Conservation (phyloP, 2,329 filamentous ascomycete genomes). For the Sarocladium kiliense region DNA sequence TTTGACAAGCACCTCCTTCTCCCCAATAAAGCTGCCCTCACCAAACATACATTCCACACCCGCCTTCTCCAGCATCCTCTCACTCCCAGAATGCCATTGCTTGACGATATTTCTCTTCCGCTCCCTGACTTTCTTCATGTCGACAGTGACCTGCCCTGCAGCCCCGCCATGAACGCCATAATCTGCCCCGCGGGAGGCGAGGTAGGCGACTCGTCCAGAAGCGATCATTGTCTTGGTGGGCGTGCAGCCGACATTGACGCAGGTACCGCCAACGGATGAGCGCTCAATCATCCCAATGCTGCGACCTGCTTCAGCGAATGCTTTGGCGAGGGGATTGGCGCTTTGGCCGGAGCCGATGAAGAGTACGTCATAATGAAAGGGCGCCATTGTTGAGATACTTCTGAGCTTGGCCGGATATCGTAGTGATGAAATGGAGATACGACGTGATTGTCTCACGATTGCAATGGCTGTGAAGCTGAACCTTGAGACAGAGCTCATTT, state of each 20-base stretch:
- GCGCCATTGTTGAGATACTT: not conserved
- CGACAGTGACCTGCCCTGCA: constrained; percentile 27
- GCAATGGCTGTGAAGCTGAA: too few species aligned
- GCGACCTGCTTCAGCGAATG: constrained; percentile 37
- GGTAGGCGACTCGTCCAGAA: constrained; percentile 43
- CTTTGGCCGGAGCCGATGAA: constrained; percentile 49
- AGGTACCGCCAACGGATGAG: constrained; percentile 46
- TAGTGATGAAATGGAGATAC: not conserved
- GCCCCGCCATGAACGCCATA: constrained; percentile 35
- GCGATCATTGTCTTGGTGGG: constrained; percentile 54
- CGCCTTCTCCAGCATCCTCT: constrained; percentile 31
- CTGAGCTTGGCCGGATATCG: not conserved
- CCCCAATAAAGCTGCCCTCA: constrained; percentile 35
- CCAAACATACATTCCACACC: constrained; percentile 42
- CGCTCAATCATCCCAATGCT: constrained; percentile 43
- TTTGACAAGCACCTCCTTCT: constrained; percentile 30
- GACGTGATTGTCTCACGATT: too few species aligned
- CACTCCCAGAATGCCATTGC: constrained; percentile 42
- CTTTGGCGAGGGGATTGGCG: constrained; percentile 43
- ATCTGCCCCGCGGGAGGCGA: constrained; percentile 33
- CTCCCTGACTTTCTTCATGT: constrained; percentile 45
- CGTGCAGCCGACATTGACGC: constrained; percentile 51
- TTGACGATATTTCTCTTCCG: constrained; percentile 49
- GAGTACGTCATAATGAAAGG: constrained; percentile 24
- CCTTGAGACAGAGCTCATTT: too few species aligned